Evolutionary conservation across 257 asterid species (phyloP).

Genomic region (Agastache rugosa): DNA sequence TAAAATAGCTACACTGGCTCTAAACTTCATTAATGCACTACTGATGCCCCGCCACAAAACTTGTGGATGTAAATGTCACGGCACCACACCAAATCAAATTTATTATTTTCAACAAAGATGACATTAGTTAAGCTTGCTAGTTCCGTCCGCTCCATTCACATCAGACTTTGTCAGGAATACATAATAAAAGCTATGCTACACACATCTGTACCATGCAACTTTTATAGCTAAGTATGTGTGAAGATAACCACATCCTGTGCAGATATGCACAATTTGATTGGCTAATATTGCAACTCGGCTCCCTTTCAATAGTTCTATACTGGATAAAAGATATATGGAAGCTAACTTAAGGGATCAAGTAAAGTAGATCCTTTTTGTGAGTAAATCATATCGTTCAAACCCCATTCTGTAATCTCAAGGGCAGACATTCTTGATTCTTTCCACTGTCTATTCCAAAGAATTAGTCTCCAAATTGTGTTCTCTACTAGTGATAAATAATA

Average conservation of each 20-base stretch:
- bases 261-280: neutral
- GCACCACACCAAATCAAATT: neutral
- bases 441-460: neutral
- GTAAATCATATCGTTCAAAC: neutral
- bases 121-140: neutral
- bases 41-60: neutral
- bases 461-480: neutral
- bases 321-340: neutral
- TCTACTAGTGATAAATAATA: neutral
- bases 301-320: neutral
- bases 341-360: neutral
- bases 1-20: conserved; percentile 2
- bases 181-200: neutral
- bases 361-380: neutral
- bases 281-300: neutral
- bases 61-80: neutral
- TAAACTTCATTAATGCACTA: neutral
- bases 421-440: neutral
- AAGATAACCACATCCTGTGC: neutral
- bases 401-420: neutral
- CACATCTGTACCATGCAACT: neutral
- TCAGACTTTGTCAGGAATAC: neutral
- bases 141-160: conserved; percentile 10
- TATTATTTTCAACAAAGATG: neutral
- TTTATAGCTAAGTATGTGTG: neutral